Percentiles rank a stretch among this genome's conserved stretches.
These are phyloP conservation scores for Fusarium penzigii DNA, from an alignment of 2,329 filamentous ascomycete species.

Conservation along the genomic window DNA sequence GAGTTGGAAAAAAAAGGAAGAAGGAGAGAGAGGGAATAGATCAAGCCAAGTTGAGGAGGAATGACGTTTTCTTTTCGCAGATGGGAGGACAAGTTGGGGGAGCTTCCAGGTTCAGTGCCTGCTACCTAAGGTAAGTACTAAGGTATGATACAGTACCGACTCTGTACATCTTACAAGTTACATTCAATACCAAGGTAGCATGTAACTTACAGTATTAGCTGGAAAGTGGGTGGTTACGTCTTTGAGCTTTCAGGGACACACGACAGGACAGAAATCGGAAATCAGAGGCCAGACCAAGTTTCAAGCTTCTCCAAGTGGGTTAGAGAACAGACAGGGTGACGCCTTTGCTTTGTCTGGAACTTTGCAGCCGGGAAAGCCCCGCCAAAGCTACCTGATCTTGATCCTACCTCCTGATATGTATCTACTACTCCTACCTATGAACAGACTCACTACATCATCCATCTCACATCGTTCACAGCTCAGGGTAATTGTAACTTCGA, in stretches of 20 bases:
- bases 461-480: too few relatives aligned
- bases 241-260: background rate
- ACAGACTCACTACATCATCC: too few relatives aligned
- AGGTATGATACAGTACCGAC: too few relatives aligned
- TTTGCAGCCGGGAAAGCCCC: background rate
- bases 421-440: too few relatives aligned
- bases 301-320: background rate
- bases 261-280: background rate
- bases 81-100: background rate
- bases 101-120: too few relatives aligned
- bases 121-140: too few relatives aligned
- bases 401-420: too few relatives aligned
- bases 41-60: background rate
- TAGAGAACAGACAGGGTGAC: background rate
- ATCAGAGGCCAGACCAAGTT: background rate
- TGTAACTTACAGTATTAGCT: too few relatives aligned
- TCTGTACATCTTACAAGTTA: too few relatives aligned
- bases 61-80: slow-evolving; percentile 16
- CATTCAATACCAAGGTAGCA: too few relatives aligned
- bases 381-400: too few relatives aligned
- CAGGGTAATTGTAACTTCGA: too few relatives aligned
- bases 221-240: background rate
- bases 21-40: background rate
- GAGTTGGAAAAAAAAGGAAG: slow-evolving; percentile 6
- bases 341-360: background rate